A percentile compares a stretch with the other conserved stretches of the same genome.
Conservation (phyloP, 1,284 basidiomycete species). For the Apiotrichum gamsii region DNA sequence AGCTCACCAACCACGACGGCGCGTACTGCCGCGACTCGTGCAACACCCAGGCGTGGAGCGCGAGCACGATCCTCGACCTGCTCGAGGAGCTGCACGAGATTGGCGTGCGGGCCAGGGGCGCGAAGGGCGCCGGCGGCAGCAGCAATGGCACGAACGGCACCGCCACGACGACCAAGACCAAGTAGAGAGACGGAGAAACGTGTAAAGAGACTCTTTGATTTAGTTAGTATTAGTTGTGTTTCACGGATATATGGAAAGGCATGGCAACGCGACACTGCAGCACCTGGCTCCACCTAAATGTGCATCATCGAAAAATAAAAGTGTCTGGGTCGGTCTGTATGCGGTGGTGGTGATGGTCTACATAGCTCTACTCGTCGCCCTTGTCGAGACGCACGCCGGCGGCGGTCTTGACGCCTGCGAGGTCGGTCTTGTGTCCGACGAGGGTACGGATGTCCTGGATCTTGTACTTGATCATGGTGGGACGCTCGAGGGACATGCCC, state of each 20-base stretch:
- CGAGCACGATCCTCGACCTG: constrained; percentile 80
- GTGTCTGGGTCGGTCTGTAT: too few relatives aligned
- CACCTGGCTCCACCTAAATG: too few relatives aligned
- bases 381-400: constrained; percentile 75
- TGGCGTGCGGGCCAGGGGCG: constrained; percentile 5
- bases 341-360: too few relatives aligned
- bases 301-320: background rate
- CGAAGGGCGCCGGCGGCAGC: constrained; percentile 1
- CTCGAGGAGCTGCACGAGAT: constrained; percentile 62
- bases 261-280: too few relatives aligned
- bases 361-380: constrained; percentile 37
- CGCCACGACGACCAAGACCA: too few relatives aligned
- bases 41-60: constrained; percentile 85
- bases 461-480: constrained; percentile 95
- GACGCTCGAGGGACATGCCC: constrained; percentile 90
- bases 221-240: background rate
- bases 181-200: background rate
- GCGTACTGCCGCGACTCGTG: constrained; percentile 78
- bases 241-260: too few relatives aligned
- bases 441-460: constrained; percentile 96
- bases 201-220: background rate
- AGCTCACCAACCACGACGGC: constrained; percentile 79
- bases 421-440: constrained; percentile 92
- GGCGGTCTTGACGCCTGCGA: constrained; percentile 80
- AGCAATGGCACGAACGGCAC: background rate